Evolutionary conservation across 768 basidiomycete species (phyloP).

Genomic region (Amanita thiersii): DNA sequence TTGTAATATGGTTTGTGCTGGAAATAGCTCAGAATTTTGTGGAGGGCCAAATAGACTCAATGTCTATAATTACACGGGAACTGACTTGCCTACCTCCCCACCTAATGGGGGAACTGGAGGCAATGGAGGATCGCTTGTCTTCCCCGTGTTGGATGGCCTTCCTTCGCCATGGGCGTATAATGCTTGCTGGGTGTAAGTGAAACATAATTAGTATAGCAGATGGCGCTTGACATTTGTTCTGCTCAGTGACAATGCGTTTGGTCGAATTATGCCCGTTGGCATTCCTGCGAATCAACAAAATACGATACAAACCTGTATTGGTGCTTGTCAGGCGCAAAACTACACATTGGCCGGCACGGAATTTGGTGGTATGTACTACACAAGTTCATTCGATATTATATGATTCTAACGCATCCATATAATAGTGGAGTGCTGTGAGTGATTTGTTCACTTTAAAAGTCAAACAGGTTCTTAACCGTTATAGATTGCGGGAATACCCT

Average conservation of each 20-base stretch:
- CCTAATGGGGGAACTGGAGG: conserved; percentile 27
- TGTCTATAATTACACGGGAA: conserved; percentile 65
- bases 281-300: conserved; percentile 20
- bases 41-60: conserved; percentile 65
- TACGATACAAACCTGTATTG: conserved; percentile 61
- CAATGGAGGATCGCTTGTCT: conserved; percentile 16
- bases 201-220: background rate
- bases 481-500: conserved; percentile 67
- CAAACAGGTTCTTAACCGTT: background rate
- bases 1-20: conserved; percentile 62
- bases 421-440: conserved; percentile 38
- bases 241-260: conserved; percentile 50
- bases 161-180: conserved; percentile 51
- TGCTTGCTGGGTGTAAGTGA: conserved; percentile 56
- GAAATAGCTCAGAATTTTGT: conserved; percentile 58
- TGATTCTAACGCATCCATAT: conserved; percentile 7
- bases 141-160: conserved; percentile 43
- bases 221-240: conserved; percentile 9
- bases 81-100: conserved; percentile 30
- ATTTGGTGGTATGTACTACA: conserved; percentile 39
- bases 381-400: conserved; percentile 3
- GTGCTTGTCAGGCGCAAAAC: conserved; percentile 42
- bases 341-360: conserved; percentile 68
- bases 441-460: background rate
- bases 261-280: conserved; percentile 41